phyloP scores from a whole-genome alignment of 1,284 basidiomycete genomes.

The Austropuccinia psidii region DNA sequence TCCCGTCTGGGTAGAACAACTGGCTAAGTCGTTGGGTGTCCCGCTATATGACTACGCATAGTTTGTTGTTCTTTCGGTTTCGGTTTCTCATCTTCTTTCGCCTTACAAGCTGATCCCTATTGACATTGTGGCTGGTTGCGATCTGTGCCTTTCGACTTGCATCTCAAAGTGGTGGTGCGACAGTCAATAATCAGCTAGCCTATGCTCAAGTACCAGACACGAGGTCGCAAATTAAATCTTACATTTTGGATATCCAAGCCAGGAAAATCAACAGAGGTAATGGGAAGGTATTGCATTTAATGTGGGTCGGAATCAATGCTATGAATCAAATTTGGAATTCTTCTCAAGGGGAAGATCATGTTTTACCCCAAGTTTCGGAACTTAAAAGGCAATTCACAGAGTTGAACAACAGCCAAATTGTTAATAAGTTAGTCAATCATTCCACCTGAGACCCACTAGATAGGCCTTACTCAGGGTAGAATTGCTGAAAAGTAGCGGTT shows the following conservation, averaged over 20 bases:
- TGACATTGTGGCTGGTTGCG: not conserved
- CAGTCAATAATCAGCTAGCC: slow-evolving; percentile 12
- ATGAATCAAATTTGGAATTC: slow-evolving; percentile 34
- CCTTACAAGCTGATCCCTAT: not conserved
- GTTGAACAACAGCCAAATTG: not conserved
- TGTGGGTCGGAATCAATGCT: slow-evolving; percentile 33
- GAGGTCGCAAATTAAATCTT: slow-evolving; percentile 5
- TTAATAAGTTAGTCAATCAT: slow-evolving; percentile 16
- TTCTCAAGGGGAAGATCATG: not conserved
- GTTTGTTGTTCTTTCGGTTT: not conserved
- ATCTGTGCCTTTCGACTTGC: not conserved
- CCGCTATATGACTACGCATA: slow-evolving; percentile 30
- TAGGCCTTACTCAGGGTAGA: not conserved
- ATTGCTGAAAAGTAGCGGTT: too few species aligned
- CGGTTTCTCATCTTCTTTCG: not conserved
- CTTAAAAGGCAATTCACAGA: slow-evolving; percentile 5
- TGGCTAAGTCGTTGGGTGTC: slow-evolving; percentile 16
- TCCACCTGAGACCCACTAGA: not conserved
- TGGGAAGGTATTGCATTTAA: slow-evolving; percentile 20
- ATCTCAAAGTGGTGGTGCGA: slow-evolving; percentile 30
- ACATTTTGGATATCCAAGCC: slow-evolving; percentile 9
- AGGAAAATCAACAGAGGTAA: slow-evolving; percentile 7
- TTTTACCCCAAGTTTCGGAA: not conserved
- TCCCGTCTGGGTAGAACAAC: slow-evolving; percentile 28
- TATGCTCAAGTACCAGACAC: slow-evolving; percentile 27